phyloP scores from a whole-genome alignment of 768 basidiomycete genomes.

The Lepiota subincarnata region DNA sequence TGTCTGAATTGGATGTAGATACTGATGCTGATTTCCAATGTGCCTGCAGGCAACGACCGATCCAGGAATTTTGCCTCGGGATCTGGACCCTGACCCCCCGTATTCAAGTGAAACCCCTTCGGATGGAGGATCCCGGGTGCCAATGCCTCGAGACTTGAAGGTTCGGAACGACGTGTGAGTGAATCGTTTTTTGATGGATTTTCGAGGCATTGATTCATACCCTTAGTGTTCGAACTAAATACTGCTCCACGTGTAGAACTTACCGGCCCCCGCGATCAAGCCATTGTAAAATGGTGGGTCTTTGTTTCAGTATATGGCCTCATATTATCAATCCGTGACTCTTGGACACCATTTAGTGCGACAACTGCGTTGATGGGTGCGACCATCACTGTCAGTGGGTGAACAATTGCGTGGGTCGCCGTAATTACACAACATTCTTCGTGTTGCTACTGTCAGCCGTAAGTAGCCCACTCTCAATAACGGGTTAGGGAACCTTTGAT shows the following conservation, averaged over 20 bases:
- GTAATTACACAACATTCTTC: conserved; percentile 95
- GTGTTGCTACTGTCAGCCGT: conserved; percentile 75
- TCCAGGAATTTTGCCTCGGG: conserved; percentile 86
- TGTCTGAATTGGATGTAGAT: neutral
- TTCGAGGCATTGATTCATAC: neutral
- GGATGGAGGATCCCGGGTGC: conserved; percentile 56
- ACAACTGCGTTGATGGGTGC: conserved; percentile 95
- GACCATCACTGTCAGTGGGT: conserved; percentile 92
- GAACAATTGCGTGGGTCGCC: conserved; percentile 92
- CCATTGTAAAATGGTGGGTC: conserved; percentile 87
- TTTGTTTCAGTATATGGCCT: neutral
- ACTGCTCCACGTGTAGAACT: conserved; percentile 87
- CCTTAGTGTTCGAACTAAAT: conserved; percentile 82
- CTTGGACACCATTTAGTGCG: conserved; percentile 53
- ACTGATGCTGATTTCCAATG: conserved; percentile 2
- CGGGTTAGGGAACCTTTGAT: conserved; percentile 4
- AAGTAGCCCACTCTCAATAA: conserved; percentile 27
- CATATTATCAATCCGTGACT: neutral
- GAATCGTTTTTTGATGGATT: neutral
- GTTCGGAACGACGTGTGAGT: conserved; percentile 76
- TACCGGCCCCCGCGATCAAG: conserved; percentile 93
- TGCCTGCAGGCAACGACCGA: conserved; percentile 63
- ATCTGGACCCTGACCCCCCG: conserved; percentile 84
- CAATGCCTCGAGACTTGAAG: conserved; percentile 77
- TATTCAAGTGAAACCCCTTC: conserved; percentile 59